Evolutionary conservation across 1,284 basidiomycete genomes (phyloP).

Genomic region (Marasmius sp.): DNA sequence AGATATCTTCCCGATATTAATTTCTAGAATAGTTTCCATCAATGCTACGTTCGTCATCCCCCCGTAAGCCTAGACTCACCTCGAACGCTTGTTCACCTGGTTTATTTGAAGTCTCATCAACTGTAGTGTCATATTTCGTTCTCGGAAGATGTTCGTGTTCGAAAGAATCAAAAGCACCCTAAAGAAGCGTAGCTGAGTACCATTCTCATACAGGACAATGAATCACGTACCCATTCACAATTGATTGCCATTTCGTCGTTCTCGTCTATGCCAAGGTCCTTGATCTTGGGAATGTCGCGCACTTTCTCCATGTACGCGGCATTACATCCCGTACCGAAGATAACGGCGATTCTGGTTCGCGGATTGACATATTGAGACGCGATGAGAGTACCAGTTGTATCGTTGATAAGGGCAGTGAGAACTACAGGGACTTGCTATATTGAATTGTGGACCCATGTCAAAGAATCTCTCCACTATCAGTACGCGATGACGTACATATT

Average conservation of each 20-base stretch:
- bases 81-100: constrained; percentile 93
- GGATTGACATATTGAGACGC: constrained; percentile 96
- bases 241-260: constrained; percentile 91
- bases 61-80: constrained; percentile 35
- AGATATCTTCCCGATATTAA: constrained; percentile 97
- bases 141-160: constrained; percentile 92
- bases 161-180: constrained; percentile 98
- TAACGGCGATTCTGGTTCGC: constrained; percentile 89
- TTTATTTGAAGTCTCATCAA: constrained; percentile 95
- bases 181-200: constrained; percentile 10
- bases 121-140: constrained; percentile 91
- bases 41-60: not conserved
- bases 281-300: constrained; percentile 76
- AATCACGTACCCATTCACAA: constrained; percentile 81
- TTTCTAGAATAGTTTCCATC: constrained; percentile 62
- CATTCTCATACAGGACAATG: not conserved
- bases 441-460: constrained; percentile 4
- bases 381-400: constrained; percentile 96
- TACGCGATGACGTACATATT: constrained; percentile 49
- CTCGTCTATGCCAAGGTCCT: constrained; percentile 68
- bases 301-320: constrained; percentile 96
- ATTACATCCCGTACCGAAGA: constrained; percentile 98
- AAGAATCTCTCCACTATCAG: not conserved
- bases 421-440: constrained; percentile 68
- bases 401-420: constrained; percentile 90